phyloP scores from a whole-genome alignment of 345 rosid genomes.

The Murraya paniculata region DNA sequence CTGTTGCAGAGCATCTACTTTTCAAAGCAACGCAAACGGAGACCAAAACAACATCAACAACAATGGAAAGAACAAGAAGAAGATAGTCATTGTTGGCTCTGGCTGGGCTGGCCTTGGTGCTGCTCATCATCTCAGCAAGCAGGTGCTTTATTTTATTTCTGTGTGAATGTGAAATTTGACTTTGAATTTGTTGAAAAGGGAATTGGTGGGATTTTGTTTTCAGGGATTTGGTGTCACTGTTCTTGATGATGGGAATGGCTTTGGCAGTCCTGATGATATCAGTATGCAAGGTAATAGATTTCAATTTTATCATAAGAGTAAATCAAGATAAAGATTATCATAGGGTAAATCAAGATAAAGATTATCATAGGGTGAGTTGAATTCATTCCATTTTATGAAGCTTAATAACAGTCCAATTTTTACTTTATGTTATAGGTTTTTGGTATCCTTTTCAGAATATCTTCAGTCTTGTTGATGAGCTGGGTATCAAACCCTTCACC shows the following conservation, averaged over 20 bases:
- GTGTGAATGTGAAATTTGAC: background rate
- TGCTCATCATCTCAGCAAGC: slow-evolving; percentile 58
- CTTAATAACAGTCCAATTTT: background rate
- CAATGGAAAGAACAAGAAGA: slow-evolving; percentile 25
- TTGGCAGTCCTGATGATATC: slow-evolving; percentile 43
- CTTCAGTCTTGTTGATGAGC: slow-evolving; percentile 47
- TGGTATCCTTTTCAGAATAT: slow-evolving; percentile 56
- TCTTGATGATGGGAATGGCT: slow-evolving; percentile 48
- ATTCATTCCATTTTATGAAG: slow-evolving; percentile 11
- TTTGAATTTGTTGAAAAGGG: background rate
- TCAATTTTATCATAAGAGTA: background rate
- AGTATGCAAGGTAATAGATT: slow-evolving; percentile 50
- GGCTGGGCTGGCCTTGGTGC: slow-evolving; percentile 72
- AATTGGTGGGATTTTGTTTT: slow-evolving; percentile 13
- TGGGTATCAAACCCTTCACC: slow-evolving; percentile 50
- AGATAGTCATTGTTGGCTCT: slow-evolving; percentile 52
- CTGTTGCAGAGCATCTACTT: slow-evolving; percentile 22
- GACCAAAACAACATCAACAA: background rate
- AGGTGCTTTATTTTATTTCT: slow-evolving; percentile 21
- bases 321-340: background rate
- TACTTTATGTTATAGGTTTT: slow-evolving; percentile 39
- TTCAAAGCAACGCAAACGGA: slow-evolving; percentile 19
- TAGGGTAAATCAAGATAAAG: background rate
- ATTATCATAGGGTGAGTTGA: background rate
- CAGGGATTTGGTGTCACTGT: slow-evolving; percentile 59